Evolutionary conservation across 306 rosid genomes (phyloP).

Genomic region (Malus orientalis): DNA sequence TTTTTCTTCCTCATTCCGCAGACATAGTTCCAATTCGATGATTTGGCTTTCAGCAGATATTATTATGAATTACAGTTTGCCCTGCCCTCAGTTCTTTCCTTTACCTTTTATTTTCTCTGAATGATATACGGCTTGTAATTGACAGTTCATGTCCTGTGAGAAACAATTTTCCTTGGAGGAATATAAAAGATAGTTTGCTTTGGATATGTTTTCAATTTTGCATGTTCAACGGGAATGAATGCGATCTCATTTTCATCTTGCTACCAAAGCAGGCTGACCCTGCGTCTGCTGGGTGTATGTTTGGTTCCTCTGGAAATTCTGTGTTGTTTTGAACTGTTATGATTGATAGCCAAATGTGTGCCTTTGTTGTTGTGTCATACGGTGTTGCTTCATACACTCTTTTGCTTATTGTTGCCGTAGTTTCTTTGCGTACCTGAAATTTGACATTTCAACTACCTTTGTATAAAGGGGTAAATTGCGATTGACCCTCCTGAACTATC

Average conservation of each 20-base stretch:
- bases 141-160: not conserved
- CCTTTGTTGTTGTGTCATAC: too few relatives aligned
- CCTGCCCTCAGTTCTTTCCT: conserved; percentile 2
- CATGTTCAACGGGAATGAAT: not conserved
- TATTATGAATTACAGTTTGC: not conserved
- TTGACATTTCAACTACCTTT: not conserved
- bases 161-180: conserved; percentile 7
- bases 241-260: not conserved
- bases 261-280: not conserved
- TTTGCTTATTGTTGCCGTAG: too few relatives aligned
- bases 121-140: conserved; percentile 19
- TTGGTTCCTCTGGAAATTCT: not conserved
- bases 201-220: not conserved
- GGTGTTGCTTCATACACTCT: too few relatives aligned
- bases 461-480: not conserved
- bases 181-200: conserved; percentile 5
- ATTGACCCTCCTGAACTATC: too few relatives aligned
- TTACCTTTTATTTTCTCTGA: not conserved
- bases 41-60: conserved; percentile 7
- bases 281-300: not conserved
- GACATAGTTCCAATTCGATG: conserved; percentile 15
- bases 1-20: conserved; percentile 16
- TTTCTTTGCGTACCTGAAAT: not conserved
- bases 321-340: not conserved
- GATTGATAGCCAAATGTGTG: not conserved